Base-by-base conservation (phyloP, 805 yeast species). In the Jamesozyma piceae region DNA sequence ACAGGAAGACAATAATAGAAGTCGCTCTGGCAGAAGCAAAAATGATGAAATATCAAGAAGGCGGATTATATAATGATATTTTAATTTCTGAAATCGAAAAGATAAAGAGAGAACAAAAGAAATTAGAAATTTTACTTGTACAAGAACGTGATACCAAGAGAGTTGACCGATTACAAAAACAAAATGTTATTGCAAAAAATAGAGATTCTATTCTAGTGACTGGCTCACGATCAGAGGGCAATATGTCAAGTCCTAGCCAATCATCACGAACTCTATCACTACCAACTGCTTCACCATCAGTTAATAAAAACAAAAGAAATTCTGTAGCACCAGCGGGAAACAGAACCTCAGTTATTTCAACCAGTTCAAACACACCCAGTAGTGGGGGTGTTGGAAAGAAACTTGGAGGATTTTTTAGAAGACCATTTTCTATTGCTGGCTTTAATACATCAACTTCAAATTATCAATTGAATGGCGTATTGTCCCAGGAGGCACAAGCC, bases 381-480 rank as follows among this genome's bases (percentile, higher is more conserved):
- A 54, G 52, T 41, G 46, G 47, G 20, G 53, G 53, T 38, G 64
- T 67, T 46, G 58, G 69, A 35, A 67, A 64, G 47, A 74, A 75
- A 45, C 63, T 78, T 3, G 77, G 81, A 45, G 84, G 83, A 0
- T 60, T 78, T 28, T 75, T 78, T 53, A 78, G 74, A 46, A 69
- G 84, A 42, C 80, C 85, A 22, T 82, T 82, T 49, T 72, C 82
- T 1, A 66, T 77, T 36, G 72, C 69, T 49, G 74, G 63, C 2
- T 62, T 62, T 35, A 51, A 54, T 27, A 50, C 57, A 4, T 59
- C 63, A 2, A 44, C 44, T n/a, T 59, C 65, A 2, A 56, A 44
- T 30, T 52, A 49, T 39, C 54, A 60, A 13, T 41, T 58, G 28
- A 54, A 54, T 41, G 48, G 54, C 30, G 45, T 50, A 5, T 63